These are phyloP conservation scores for Penicillium fimorum DNA, from an alignment of 495 filamentous ascomycete species.

Conservation along the genomic window DNA sequence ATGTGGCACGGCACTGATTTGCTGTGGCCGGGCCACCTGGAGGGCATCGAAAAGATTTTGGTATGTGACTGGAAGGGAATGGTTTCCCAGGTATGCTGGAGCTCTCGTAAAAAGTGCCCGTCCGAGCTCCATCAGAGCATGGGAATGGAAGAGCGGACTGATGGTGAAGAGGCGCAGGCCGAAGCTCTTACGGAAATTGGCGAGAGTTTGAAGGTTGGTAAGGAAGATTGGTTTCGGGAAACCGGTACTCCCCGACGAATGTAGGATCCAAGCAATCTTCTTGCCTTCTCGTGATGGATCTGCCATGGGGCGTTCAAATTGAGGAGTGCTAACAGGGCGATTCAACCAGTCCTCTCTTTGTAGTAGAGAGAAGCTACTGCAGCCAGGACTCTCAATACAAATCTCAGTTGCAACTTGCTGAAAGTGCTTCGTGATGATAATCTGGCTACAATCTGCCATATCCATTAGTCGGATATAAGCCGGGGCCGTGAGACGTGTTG, in stretches of 20 bases:
- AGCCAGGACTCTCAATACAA: slow-evolving; percentile 13
- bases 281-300: slow-evolving; percentile 28
- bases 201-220: slow-evolving; percentile 37
- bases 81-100: slow-evolving; percentile 47
- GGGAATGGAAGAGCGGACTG: slow-evolving; percentile 54
- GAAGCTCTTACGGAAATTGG: slow-evolving; percentile 35
- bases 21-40: slow-evolving; percentile 43
- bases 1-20: slow-evolving; percentile 57
- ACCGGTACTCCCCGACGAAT: slow-evolving; percentile 59
- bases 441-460: slow-evolving; percentile 41
- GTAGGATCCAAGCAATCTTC: slow-evolving; percentile 50
- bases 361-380: slow-evolving; percentile 11
- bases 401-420: slow-evolving; percentile 24
- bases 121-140: slow-evolving; percentile 43
- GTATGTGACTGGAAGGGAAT: slow-evolving; percentile 53
- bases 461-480: slow-evolving; percentile 51
- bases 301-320: slow-evolving; percentile 15
- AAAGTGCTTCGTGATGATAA: slow-evolving; percentile 29
- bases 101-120: slow-evolving; percentile 49
- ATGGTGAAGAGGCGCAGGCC: slow-evolving; percentile 45
- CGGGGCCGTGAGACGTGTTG: slow-evolving; percentile 50
- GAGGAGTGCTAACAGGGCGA: slow-evolving; percentile 9
- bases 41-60: slow-evolving; percentile 49
- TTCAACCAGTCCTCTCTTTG: slow-evolving; percentile 25
- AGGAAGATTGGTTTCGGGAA: slow-evolving; percentile 55